These are phyloP conservation scores for Bauhinia variegata DNA, from an alignment of 306 rosid genomes.

Conservation along the genomic window DNA sequence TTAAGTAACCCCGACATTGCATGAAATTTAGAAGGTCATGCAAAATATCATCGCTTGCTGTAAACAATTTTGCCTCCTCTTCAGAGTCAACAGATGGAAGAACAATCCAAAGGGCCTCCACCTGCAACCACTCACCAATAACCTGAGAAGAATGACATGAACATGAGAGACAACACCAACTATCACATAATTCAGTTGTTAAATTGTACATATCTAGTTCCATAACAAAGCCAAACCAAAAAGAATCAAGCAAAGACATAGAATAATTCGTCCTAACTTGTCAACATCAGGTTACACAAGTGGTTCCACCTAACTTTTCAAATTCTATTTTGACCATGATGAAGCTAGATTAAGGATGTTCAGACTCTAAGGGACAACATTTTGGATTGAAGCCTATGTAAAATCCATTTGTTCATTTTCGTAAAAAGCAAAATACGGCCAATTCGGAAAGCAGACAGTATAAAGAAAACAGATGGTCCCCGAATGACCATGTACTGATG, in stretches of 20 bases:
- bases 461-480: not conserved
- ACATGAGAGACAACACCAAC: constrained; percentile 36
- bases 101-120: constrained; percentile 45
- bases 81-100: constrained; percentile 29
- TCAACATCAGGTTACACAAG: not conserved
- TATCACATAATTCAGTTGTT: constrained; percentile 10
- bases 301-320: not conserved
- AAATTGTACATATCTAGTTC: constrained; percentile 16
- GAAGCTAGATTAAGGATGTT: not conserved
- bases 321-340: not conserved
- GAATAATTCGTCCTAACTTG: not conserved
- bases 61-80: constrained; percentile 37
- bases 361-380: constrained; percentile 1
- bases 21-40: constrained; percentile 44
- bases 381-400: constrained; percentile 4
- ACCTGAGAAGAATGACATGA: constrained; percentile 53
- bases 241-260: not conserved
- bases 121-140: constrained; percentile 33
- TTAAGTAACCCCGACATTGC: constrained; percentile 68
- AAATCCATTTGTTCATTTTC: constrained; percentile 10
- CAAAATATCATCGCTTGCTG: constrained; percentile 44
- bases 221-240: constrained; percentile 8
- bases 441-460: constrained; percentile 14
- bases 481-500: not conserved
- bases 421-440: not conserved